These are phyloP conservation scores for Pichia nanzhaoensis DNA, from an alignment of 805 yeast genomes.

Conservation along the genomic window DNA sequence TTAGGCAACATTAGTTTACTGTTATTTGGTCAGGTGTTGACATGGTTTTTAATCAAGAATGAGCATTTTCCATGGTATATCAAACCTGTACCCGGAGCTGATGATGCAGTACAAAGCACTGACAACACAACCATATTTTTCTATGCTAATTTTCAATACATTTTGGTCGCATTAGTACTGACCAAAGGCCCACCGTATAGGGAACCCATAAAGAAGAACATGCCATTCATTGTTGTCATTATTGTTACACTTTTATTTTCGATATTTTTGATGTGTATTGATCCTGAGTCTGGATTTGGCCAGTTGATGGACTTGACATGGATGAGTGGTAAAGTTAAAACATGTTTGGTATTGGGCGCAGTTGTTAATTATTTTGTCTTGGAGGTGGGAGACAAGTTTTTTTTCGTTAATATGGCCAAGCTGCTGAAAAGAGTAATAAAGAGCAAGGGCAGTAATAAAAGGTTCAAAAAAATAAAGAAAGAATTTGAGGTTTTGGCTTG, in stretches of 20 bases:
- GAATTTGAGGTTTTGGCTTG: conserved; percentile 19
- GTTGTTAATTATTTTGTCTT: conserved; percentile 43
- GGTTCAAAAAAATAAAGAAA: conserved; percentile 33
- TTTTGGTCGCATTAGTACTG: conserved; percentile 73
- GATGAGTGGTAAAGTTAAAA: conserved; percentile 44
- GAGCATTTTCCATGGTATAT: conserved; percentile 67
- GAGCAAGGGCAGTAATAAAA: conserved; percentile 25
- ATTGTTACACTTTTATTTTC: conserved; percentile 44
- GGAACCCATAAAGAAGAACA: conserved; percentile 58
- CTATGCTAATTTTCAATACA: conserved; percentile 82
- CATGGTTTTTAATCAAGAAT: conserved; percentile 51
- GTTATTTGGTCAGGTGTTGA: conserved; percentile 53
- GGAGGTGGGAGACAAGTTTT: conserved; percentile 37
- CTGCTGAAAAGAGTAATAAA: conserved; percentile 33
- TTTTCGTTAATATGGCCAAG: conserved; percentile 38
- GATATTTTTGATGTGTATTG: conserved; percentile 45
- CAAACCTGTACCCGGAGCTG: conserved; percentile 74
- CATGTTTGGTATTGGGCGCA: conserved; percentile 41
- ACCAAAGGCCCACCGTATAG: conserved; percentile 94
- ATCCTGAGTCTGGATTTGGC: conserved; percentile 51
- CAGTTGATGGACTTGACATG: conserved; percentile 69
- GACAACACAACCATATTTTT: conserved; percentile 86
- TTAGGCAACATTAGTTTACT: conserved; percentile 67
- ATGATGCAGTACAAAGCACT: conserved; percentile 74
- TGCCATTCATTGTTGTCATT: conserved; percentile 65